Evolutionary conservation across 129 eudicot genomes (phyloP).

Genomic region (Flaveria sonorensis): DNA sequence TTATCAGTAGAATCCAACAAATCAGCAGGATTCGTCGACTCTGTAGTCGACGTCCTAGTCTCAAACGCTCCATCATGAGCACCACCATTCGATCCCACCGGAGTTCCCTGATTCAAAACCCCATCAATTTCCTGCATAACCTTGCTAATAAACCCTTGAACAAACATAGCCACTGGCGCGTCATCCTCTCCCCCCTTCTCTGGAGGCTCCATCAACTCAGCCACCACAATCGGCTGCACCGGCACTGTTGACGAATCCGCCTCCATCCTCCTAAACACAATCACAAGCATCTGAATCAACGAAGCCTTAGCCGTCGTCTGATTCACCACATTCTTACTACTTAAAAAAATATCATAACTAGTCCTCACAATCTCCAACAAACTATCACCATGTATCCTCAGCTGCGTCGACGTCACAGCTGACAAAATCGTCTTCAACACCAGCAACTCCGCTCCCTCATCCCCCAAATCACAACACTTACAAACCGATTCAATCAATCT

Average conservation of each 20-base stretch:
- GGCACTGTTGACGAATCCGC: conserved; percentile 88
- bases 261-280: conserved; percentile 96
- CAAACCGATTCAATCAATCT: conserved; percentile 75
- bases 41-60: conserved; percentile 80
- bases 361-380: conserved; percentile 81
- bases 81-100: conserved; percentile 43
- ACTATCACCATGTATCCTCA: conserved; percentile 89
- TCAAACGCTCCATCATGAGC: conserved; percentile 96
- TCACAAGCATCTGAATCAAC: conserved; percentile 93
- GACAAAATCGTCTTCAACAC: conserved; percentile 73
- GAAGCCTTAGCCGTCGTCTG: conserved; percentile 95
- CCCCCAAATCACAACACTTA: conserved; percentile 68
- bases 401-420: conserved; percentile 71
- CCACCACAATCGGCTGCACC: conserved; percentile 92
- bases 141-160: conserved; percentile 94
- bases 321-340: conserved; percentile 87
- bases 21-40: conserved; percentile 94
- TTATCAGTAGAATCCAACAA: conserved; percentile 96
- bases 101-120: conserved; percentile 65
- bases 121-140: conserved; percentile 91
- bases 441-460: conserved; percentile 68
- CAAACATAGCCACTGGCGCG: conserved; percentile 72
- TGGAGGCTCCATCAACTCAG: conserved; percentile 82
- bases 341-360: conserved; percentile 76
- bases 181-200: conserved; percentile 69